These are phyloP conservation scores for Rhodomyrtus psidioides DNA, from an alignment of 441 rosid genomes.

Conservation along the genomic window DNA sequence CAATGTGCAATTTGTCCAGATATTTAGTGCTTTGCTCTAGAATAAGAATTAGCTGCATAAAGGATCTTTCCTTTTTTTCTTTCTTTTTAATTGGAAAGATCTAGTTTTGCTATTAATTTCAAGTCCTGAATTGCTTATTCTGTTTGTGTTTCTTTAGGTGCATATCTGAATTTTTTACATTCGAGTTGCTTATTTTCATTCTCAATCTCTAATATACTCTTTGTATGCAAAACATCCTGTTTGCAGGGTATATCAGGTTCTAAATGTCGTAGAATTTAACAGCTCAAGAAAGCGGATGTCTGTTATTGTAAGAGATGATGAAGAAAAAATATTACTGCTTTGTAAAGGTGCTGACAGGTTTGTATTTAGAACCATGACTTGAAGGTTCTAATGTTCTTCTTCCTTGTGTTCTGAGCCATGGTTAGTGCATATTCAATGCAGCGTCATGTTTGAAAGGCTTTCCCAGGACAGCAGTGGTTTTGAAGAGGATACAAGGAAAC, in stretches of 20 bases:
- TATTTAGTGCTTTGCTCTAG: background rate
- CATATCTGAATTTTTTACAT: background rate
- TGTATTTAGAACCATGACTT: background rate
- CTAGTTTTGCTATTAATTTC: background rate
- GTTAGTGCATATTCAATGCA: background rate
- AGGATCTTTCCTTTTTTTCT: accelerated
- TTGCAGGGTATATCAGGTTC: slow-evolving; percentile 7
- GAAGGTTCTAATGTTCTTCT: background rate
- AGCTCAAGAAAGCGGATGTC: slow-evolving; percentile 7
- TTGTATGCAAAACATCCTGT: background rate
- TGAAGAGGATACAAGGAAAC: accelerated
- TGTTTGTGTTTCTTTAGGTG: background rate
- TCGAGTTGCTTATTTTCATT: background rate
- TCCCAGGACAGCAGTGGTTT: background rate
- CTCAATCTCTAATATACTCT: background rate
- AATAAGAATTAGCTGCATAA: background rate
- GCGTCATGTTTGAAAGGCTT: background rate
- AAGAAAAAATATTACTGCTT: background rate
- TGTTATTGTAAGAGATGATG: background rate
- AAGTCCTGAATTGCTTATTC: background rate
- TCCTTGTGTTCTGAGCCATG: background rate
- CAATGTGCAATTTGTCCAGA: background rate
- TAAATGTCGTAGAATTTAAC: slow-evolving; percentile 7
- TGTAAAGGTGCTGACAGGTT: slow-evolving; percentile 10
- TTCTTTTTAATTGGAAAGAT: background rate